Conservation (phyloP, 2,329 filamentous ascomycete genomes). For the Thelonectria discophora region DNA sequence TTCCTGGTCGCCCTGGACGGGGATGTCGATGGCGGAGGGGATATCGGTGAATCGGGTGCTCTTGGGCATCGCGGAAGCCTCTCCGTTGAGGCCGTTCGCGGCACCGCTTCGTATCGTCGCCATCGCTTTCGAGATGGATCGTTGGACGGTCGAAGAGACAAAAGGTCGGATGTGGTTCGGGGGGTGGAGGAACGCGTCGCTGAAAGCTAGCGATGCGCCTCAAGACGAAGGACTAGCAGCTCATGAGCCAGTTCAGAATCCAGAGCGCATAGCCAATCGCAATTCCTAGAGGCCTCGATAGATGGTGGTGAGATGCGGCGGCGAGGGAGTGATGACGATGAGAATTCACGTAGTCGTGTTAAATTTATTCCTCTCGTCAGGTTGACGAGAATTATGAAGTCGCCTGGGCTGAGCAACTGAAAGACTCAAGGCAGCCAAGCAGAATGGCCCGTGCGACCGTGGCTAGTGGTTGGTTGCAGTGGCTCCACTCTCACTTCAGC, state of each 20-base stretch:
- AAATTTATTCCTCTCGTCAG: constrained; percentile 34
- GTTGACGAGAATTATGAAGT: constrained; percentile 34
- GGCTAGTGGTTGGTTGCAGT: constrained; percentile 14
- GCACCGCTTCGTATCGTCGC: constrained; percentile 54
- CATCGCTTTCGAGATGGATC: constrained; percentile 45
- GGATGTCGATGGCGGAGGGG: constrained; percentile 71
- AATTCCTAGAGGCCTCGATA: constrained; percentile 6
- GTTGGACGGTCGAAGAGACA: constrained; percentile 18
- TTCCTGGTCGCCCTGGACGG: constrained; percentile 70
- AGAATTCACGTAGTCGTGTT: constrained; percentile 30
- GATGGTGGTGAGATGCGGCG: constrained; percentile 5
- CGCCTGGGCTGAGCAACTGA: background rate
- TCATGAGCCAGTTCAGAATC: constrained; percentile 40
- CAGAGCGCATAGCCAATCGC: constrained; percentile 41
- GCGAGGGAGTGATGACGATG: constrained; percentile 22
- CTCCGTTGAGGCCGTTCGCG: constrained; percentile 56
- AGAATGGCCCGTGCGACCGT: constrained; percentile 19
- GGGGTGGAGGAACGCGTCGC: constrained; percentile 44
- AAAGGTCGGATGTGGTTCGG: constrained; percentile 26
- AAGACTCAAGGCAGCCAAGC: background rate
- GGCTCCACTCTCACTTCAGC: background rate
- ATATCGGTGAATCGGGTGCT: constrained; percentile 72
- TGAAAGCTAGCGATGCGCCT: constrained; percentile 44
- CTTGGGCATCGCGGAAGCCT: constrained; percentile 47
- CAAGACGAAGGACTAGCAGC: constrained; percentile 40